phyloP scores from a whole-genome alignment of 106 monocot genomes.

The Dioscorea zingiberensis region DNA sequence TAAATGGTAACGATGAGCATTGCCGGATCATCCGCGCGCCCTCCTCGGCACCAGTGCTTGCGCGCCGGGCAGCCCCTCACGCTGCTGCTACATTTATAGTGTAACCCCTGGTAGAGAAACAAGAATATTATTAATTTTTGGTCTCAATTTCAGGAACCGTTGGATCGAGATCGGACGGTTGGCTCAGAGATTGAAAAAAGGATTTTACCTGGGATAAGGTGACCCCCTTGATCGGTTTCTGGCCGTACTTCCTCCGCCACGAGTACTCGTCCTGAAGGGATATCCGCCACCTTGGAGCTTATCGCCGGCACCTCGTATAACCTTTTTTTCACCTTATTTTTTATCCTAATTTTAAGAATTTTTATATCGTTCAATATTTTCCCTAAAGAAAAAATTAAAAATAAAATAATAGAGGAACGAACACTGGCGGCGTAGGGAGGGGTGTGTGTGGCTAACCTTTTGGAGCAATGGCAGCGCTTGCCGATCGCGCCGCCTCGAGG shows the following conservation, averaged over 20 bases:
- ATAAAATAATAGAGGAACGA: too few species aligned
- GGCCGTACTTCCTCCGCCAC: slow-evolving; percentile 85
- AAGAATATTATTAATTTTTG: too few species aligned
- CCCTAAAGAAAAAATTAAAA: neutral
- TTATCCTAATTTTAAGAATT: slow-evolving; percentile 24
- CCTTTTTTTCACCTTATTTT: slow-evolving; percentile 44
- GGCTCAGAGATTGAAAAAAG: neutral
- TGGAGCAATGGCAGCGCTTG: slow-evolving; percentile 80
- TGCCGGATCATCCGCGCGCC: slow-evolving; percentile 61
- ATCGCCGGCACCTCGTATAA: slow-evolving; percentile 71
- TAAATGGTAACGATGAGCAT: slow-evolving; percentile 87
- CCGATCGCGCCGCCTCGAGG: neutral
- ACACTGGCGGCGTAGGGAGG: too few species aligned
- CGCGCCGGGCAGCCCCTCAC: slow-evolving; percentile 79
- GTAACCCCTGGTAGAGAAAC: slow-evolving; percentile 36
- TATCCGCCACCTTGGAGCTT: slow-evolving; percentile 63
- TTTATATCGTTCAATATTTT: neutral
- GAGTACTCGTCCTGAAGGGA: slow-evolving; percentile 69
- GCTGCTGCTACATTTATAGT: slow-evolving; percentile 89
- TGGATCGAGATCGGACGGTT: neutral
- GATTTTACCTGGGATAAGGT: slow-evolving; percentile 77
- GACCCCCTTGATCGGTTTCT: slow-evolving; percentile 86
- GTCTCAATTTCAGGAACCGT: neutral
- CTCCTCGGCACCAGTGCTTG: slow-evolving; percentile 87
- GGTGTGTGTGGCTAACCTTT: slow-evolving; percentile 70